Base-by-base conservation (phyloP, 2,329 filamentous ascomycete genomes). In the Monilinia fructigena region DNA sequence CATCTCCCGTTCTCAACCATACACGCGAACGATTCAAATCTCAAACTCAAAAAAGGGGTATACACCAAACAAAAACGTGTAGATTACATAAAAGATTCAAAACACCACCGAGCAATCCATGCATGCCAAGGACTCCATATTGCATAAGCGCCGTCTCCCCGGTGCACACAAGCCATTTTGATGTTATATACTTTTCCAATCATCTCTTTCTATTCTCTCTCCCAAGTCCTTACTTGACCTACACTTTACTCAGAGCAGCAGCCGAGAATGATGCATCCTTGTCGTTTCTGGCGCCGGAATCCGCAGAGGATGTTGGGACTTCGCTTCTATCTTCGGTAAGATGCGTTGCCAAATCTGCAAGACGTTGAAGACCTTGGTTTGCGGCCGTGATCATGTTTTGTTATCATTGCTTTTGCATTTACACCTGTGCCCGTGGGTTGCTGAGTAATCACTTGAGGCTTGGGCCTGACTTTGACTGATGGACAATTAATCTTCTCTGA, bases 331-430 rank as follows among this genome's bases (percentile, higher is more conserved):
- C 63, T 11, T 65, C 54, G 31, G 63, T 65, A 12, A n/a, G 55
- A 56, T 20, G 74, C 74, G 74, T 75, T 14, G 74, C 74, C 56
- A 79, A 75, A 71, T 89, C 85, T 10, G 86, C 87, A 11, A 89
- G 78, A 68, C 84, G 85, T 75, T 89, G 86, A 60, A 90, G 77
- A 11, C 71, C 69, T 56, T 74, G 71, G 47, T 67, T 72, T 6
- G 64, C 63, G 8, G 73, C 70, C n/a, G 70, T 71, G 26, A 71
- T 63, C 60, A 69, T 69, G 42, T 73, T 67, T 58, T 71, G 50
- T 66, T 70, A 38, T 70, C 67, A 50, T 60, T 18, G 52, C 23
- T 55, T 66, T 50, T 10, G 65, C 53, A 55, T 48, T 54, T 7
- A 16, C 16, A 14, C 26, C 55, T 28, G 55, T 7, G 38, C 42